Evolutionary conservation across 495 filamentous ascomycete genomes (phyloP).

Genomic region (Trichoderma gamsii): DNA sequence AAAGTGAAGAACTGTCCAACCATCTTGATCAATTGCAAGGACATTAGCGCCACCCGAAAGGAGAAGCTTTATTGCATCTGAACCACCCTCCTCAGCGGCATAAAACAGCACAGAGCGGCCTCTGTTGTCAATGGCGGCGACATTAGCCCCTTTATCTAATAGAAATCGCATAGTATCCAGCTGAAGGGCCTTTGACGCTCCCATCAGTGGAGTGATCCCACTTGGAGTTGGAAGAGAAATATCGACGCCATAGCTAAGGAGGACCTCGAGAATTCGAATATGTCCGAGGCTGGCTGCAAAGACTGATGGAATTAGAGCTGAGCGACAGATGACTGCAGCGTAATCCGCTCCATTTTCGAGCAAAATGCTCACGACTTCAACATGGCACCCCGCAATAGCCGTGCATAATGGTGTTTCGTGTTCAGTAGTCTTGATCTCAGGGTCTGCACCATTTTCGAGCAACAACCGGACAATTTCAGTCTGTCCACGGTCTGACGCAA

Average conservation of each 20-base stretch:
- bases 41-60: slow-evolving; percentile 14
- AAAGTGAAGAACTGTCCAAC: no score
- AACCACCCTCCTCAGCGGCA: neutral
- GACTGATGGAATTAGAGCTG: slow-evolving; percentile 18
- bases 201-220: neutral
- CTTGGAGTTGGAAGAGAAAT: slow-evolving; percentile 1
- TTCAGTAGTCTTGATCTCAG: neutral
- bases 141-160: neutral
- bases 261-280: slow-evolving; percentile 19
- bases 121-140: neutral
- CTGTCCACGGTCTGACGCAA: neutral
- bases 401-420: neutral
- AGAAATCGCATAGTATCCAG: neutral
- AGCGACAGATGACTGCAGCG: neutral
- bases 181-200: neutral
- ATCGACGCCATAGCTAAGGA: slow-evolving; percentile 23
- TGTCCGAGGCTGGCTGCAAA: slow-evolving; percentile 17
- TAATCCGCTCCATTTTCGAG: neutral
- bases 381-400: neutral
- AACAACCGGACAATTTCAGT: neutral
- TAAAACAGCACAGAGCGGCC: neutral
- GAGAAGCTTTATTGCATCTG: slow-evolving; percentile 20
- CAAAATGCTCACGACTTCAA: slow-evolving; percentile 7
- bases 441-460: neutral
- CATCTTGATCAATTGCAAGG: no score